Evolutionary conservation across 192 early-diverging fungal genomes (phyloP), one percentile per base, ranked within the genome.

Genomic region (Rhizoclosmatium globosum): DNA sequence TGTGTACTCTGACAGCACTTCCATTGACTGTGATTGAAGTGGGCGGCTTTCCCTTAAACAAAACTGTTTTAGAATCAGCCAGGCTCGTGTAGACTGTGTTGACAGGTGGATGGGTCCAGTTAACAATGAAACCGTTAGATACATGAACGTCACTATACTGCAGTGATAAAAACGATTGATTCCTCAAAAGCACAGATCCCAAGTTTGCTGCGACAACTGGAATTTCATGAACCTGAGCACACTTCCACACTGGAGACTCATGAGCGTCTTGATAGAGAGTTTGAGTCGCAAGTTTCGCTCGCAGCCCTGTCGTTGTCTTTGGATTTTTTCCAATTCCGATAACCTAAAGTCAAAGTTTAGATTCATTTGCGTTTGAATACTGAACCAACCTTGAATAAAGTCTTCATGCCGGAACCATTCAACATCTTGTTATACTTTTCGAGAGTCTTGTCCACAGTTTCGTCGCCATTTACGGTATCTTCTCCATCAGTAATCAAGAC

Each of bases 241-340:
- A 64, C 6, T 64, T 9, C 61, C 61, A 64, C 6, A 64, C 61
- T 17, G 61, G 61, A 9, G 61, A 39, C 15, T 17, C 39, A 38
- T 64, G 61, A n/a, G 67, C 67, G 44, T 23, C 38, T 46, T 13
- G 39, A 46, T 46, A 23, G 41, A 68, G 67, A 13, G 67, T 68
- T 47, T 68, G 42, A 2, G 67, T 68, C 15, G 67, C 67, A 23
- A 68, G 17, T 17, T 68, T 23, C 9, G 45, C 39, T 43, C 17
- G 38, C 7, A 68, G 45, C 21, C 67, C 39, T 19, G 45, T 46
- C 23, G 4, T 68, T 46, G 67, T 41, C 39, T 23, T 68, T 21
- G 45, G 45, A 21, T 68, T 68, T 47, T 68, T 68, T 44, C 67
- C 67, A 39, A 68, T 46, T 9, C 67, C 45, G 15, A 68, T 68